These are phyloP conservation scores for Phaeosphaeriaceae sp. DNA, from an alignment of 2,329 filamentous ascomycete genomes.

Conservation along the genomic window DNA sequence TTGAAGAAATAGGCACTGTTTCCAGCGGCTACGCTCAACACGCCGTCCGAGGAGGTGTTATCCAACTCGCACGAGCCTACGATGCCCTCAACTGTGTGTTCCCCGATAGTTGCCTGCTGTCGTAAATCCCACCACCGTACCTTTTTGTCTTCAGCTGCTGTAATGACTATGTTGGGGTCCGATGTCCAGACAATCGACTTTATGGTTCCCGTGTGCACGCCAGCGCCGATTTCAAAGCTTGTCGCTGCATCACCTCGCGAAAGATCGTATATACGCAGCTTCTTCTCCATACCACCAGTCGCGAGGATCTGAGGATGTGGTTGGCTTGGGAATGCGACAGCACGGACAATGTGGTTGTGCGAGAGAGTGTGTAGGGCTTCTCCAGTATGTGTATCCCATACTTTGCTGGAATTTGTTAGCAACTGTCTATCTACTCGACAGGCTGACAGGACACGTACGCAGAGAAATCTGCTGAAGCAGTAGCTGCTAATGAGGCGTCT, in stretches of 20 bases:
- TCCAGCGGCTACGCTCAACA: constrained; percentile 90
- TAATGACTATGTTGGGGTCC: constrained; percentile 86
- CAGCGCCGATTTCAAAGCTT: constrained; percentile 85
- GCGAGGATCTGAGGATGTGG: constrained; percentile 80
- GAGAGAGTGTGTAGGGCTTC: constrained; percentile 86
- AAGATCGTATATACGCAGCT: constrained; percentile 90
- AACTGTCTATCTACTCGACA: not conserved
- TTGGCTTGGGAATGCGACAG: constrained; percentile 81
- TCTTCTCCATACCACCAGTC: constrained; percentile 95
- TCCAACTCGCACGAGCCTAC: constrained; percentile 90
- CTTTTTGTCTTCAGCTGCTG: constrained; percentile 87
- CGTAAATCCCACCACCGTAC: constrained; percentile 94
- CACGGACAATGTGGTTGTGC: constrained; percentile 94
- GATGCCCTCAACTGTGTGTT: constrained; percentile 79
- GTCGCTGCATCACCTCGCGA: constrained; percentile 61
- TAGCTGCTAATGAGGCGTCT: constrained; percentile 86
- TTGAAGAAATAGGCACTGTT: constrained; percentile 94
- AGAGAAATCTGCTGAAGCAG: constrained; percentile 94
- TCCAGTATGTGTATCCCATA: constrained; percentile 96
- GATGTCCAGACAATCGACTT: constrained; percentile 96
- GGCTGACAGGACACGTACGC: constrained; percentile 64
- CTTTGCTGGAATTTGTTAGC: constrained; percentile 67
- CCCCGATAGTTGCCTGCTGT: constrained; percentile 73
- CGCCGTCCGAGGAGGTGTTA: constrained; percentile 68
- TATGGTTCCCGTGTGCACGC: constrained; percentile 84